Conservation (phyloP, 768 basidiomycete genomes). For the Daedaleopsis sinensis region DNA sequence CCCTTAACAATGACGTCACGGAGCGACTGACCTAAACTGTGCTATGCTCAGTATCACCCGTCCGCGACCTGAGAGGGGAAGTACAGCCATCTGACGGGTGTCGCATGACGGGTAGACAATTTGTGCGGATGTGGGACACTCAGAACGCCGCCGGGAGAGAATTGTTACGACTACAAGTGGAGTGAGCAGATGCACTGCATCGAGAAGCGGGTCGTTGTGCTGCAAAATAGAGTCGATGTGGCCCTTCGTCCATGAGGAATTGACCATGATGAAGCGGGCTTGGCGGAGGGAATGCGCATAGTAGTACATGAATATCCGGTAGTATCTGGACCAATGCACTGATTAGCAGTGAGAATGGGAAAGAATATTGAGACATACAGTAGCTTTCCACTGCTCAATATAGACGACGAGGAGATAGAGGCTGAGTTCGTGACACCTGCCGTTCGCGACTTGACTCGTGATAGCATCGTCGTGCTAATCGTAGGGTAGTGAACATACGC, state of each 20-base stretch:
- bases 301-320: slow-evolving; percentile 82
- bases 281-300: slow-evolving; percentile 76
- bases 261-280: slow-evolving; percentile 86
- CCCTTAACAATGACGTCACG: neutral
- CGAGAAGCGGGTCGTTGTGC: slow-evolving; percentile 53
- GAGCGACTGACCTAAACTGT: slow-evolving; percentile 79
- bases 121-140: slow-evolving; percentile 31
- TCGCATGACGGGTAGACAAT: slow-evolving; percentile 95
- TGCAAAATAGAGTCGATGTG: slow-evolving; percentile 79
- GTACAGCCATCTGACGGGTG: slow-evolving; percentile 67
- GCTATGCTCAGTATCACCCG: slow-evolving; percentile 83
- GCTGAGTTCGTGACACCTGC: slow-evolving; percentile 65
- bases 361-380: slow-evolving; percentile 44
- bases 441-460: slow-evolving; percentile 65
- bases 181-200: slow-evolving; percentile 44
- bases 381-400: slow-evolving; percentile 65
- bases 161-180: slow-evolving; percentile 43
- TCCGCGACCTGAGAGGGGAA: slow-evolving; percentile 55
- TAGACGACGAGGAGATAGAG: slow-evolving; percentile 52
- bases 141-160: slow-evolving; percentile 3
- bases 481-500: slow-evolving; percentile 98
- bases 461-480: slow-evolving; percentile 93
- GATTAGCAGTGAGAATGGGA: neutral
- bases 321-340: slow-evolving; percentile 60
- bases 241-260: slow-evolving; percentile 91